A percentile compares a stretch with the other conserved stretches of the same genome.
These are phyloP conservation scores for Sanghuangporus baumii DNA, from an alignment of 1,284 basidiomycete species.

Conservation along the genomic window DNA sequence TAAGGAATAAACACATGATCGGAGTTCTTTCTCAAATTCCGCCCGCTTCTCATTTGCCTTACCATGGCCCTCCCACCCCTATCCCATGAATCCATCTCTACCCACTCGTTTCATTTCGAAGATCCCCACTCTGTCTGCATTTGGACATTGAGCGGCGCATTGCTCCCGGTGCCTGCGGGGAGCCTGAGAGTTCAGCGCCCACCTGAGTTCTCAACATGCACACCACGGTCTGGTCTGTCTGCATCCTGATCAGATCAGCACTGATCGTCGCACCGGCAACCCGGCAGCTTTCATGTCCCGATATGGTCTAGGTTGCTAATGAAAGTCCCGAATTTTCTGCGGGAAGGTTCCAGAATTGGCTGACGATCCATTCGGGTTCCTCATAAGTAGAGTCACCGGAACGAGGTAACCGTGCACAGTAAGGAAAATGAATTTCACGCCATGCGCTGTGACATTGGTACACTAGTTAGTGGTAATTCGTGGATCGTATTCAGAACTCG, in stretches of 20 bases:
- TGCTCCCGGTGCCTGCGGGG: not conserved
- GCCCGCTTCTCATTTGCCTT: too few species aligned
- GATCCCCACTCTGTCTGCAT: not conserved
- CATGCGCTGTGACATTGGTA: not conserved
- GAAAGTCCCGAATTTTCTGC: not conserved
- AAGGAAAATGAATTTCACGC: not conserved
- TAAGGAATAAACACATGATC: not conserved
- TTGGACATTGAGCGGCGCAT: not conserved
- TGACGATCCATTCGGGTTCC: not conserved
- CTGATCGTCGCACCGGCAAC: not conserved
- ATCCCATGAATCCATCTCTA: not conserved
- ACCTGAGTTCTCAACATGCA: not conserved
- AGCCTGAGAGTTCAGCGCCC: not conserved
- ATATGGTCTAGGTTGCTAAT: not conserved
- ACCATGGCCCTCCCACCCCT: not conserved
- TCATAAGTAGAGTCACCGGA: not conserved
- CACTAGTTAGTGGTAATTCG: not conserved
- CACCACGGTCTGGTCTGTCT: not conserved
- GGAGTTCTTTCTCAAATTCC: not conserved
- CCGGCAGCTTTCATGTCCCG: not conserved
- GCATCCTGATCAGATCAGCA: not conserved
- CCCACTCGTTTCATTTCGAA: not conserved
- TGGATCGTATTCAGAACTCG: too few species aligned
- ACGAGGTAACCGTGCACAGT: not conserved
- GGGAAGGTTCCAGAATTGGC: not conserved